phyloP scores from a whole-genome alignment of 108 stramenopile genomes.

The Cylindrotheca fusiformis region DNA sequence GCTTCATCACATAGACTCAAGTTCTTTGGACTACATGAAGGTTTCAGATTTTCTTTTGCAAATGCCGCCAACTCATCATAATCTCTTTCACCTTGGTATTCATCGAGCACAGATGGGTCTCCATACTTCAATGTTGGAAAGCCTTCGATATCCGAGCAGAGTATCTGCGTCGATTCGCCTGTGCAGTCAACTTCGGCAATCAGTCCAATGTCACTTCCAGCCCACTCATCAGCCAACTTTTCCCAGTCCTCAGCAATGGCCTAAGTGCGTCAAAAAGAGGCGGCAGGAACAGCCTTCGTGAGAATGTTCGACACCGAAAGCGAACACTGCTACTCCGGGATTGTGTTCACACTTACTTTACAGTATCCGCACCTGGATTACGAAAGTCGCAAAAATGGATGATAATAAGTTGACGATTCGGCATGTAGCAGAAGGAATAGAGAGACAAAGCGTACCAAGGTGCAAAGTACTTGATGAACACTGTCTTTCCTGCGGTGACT shows the following conservation, averaged over 20 bases:
- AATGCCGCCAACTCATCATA: slow-evolving; percentile 63
- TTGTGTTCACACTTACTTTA: not conserved
- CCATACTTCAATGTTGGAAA: slow-evolving; percentile 85
- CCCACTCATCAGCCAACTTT: slow-evolving; percentile 61
- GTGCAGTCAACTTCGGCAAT: slow-evolving; percentile 81
- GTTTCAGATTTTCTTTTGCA: slow-evolving; percentile 70
- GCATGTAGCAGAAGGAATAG: not conserved
- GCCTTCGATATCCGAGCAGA: slow-evolving; percentile 77
- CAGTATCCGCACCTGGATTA: not conserved
- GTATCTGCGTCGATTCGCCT: slow-evolving; percentile 52
- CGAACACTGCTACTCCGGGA: too few relatives aligned
- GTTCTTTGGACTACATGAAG: slow-evolving; percentile 58
- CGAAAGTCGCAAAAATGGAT: too few relatives aligned
- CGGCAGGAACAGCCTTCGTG: too few relatives aligned
- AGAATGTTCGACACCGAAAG: too few relatives aligned
- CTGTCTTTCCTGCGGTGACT: slow-evolving; percentile 52
- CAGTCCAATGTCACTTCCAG: slow-evolving; percentile 37
- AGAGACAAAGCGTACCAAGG: slow-evolving; percentile 44
- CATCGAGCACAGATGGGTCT: slow-evolving; percentile 52
- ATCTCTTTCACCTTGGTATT: slow-evolving; percentile 79
- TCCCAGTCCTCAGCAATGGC: slow-evolving; percentile 74
- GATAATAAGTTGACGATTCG: too few relatives aligned
- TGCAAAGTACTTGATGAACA: slow-evolving; percentile 77
- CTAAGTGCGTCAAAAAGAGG: too few relatives aligned
- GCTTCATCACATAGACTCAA: slow-evolving; percentile 73